Base-by-base conservation (phyloP, 1,139 yeast species). In the Suhomyces ambrosiae region DNA sequence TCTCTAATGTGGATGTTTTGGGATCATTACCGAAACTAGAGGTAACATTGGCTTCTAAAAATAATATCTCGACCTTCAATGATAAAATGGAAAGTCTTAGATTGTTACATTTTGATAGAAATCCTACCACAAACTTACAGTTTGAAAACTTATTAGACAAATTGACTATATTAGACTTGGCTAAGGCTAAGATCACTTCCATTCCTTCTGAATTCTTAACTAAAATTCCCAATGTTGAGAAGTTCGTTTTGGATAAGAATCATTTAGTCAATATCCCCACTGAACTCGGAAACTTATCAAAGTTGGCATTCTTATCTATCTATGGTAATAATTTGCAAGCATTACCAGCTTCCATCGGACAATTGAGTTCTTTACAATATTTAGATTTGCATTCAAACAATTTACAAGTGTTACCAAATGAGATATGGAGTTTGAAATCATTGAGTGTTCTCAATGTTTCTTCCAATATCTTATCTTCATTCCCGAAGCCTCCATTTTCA, bases 341-440 rank as follows among this genome's bases (percentile, higher is more conserved):
- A 1, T 56, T 94, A n/a, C 97, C 98, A 0, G 57, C 70, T 3
- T 76, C 79, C 12, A 76, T 92, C 27, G 83, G 88, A 1, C 57
- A 72, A 11, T 69, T 92, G 40, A 63, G 68, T 3, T 74, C 78
- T 22, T 69, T 92, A 45, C 83, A 79, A 49, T 71, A 76, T 40
- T 68, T 94, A 46, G 97, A 94, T 59, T 64, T 89, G 33, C 97
- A 92, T 60, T 77, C 87, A 33, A 94, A 94, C 60, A 90, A 89
- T 54, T 70, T 94, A 48, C 84, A 86, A 49, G 54, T 67, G 4
- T 63, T 94, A 24, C 90, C 94, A 0, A 75, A 74, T 25, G 81
- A 77, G 18, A 74, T 87, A 32, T 87, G 88, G 87, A 68, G 73
- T 40, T 68, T 85, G 58, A 73, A 70, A 22, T 69, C 77, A 1